Percentiles rank a stretch among this genome's conserved stretches.
Evolutionary conservation across 1,139 yeast species (phyloP).

Genomic region (Citeromyces siamensis): DNA sequence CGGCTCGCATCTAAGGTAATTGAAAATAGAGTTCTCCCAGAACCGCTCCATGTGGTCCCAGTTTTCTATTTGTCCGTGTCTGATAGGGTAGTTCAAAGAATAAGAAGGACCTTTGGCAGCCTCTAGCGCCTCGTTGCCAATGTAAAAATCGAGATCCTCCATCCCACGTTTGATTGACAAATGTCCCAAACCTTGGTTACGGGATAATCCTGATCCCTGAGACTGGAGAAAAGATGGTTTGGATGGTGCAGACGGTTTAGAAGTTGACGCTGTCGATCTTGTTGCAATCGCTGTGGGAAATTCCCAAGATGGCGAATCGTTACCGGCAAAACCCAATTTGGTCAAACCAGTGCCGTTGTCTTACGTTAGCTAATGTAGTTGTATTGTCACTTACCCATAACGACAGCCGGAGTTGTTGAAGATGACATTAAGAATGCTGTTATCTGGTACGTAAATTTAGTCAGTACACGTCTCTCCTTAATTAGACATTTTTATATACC

Average conservation of each 20-base stretch:
- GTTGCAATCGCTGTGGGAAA: slow-evolving; percentile 98
- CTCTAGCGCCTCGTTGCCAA: slow-evolving; percentile 88
- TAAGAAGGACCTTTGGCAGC: slow-evolving; percentile 89
- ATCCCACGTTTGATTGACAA: slow-evolving; percentile 75
- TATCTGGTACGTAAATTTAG: not conserved
- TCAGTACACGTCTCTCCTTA: not conserved
- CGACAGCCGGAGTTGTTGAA: slow-evolving; percentile 83
- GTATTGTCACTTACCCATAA: slow-evolving; percentile 51
- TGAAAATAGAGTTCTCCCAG: slow-evolving; percentile 96
- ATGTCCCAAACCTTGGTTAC: slow-evolving; percentile 27
- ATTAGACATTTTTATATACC: slow-evolving; percentile 37
- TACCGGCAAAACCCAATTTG: slow-evolving; percentile 96
- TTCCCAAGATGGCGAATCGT: slow-evolving; percentile 93
- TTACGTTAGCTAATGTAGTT: slow-evolving; percentile 12
- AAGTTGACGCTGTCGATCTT: slow-evolving; percentile 24
- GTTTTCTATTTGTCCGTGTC: slow-evolving; percentile 96
- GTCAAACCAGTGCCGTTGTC: slow-evolving; percentile 94
- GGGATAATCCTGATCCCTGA: slow-evolving; percentile 12
- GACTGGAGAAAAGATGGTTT: slow-evolving; percentile 18
- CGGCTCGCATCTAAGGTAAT: slow-evolving; percentile 94
- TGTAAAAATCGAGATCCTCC: slow-evolving; percentile 88
- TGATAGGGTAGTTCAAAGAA: slow-evolving; percentile 81
- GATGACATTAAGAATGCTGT: slow-evolving; percentile 32
- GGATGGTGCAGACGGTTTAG: slow-evolving; percentile 21
- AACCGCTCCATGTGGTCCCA: slow-evolving; percentile 99